Conservation (phyloP, 805 yeast genomes). For the Candida caryicola region DNA sequence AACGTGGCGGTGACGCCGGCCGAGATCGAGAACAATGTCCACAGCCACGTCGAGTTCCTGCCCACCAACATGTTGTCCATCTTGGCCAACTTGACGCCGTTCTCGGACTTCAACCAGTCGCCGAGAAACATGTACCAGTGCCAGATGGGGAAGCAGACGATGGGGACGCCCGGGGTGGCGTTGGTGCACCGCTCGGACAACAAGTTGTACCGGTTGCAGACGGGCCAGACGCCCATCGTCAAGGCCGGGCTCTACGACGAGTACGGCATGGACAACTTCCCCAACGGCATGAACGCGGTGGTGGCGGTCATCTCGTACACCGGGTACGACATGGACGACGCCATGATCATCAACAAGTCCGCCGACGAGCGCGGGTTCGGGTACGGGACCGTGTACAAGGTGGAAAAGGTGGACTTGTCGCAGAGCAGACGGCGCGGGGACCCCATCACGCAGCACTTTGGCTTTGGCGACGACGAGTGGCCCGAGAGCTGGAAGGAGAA, state of each 20-base stretch:
- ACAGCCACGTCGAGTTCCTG: conserved; percentile 89
- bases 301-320: conserved; percentile 98
- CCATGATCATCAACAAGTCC: conserved; percentile 95
- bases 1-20: conserved; percentile 91
- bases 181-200: conserved; percentile 89
- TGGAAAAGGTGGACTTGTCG: conserved; percentile 83
- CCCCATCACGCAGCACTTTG: conserved; percentile 90
- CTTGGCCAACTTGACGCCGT: conserved; percentile 95
- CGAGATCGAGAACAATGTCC: conserved; percentile 78
- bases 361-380: conserved; percentile 98
- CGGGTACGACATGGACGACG: conserved; percentile 99
- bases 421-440: conserved; percentile 83
- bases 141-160: conserved; percentile 99
- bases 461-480: conserved; percentile 91
- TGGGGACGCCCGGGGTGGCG: conserved; percentile 99
- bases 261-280: conserved; percentile 97
- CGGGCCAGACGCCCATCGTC: conserved; percentile 97
- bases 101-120: conserved; percentile 97
- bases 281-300: conserved; percentile 97
- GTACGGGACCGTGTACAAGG: conserved; percentile 94
- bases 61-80: conserved; percentile 95
- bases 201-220: conserved; percentile 86
- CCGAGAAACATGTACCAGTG: conserved; percentile 99
- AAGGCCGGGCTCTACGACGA: conserved; percentile 91
- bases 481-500: conserved; percentile 88